Base-by-base conservation (phyloP, 2,329 filamentous ascomycete genomes). In the Sarocladium strictum region DNA sequence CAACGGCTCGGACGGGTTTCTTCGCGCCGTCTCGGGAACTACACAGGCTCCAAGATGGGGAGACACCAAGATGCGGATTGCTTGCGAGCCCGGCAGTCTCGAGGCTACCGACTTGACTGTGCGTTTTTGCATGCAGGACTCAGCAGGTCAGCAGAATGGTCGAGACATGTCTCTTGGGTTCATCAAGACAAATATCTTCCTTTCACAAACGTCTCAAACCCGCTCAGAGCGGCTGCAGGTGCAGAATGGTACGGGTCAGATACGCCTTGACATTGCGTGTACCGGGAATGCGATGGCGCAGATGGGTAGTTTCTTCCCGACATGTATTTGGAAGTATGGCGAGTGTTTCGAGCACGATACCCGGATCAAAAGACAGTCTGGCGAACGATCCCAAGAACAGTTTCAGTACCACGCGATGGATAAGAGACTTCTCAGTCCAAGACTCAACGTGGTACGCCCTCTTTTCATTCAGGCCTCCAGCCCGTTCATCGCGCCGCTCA, bases 391-490 rank as follows among this genome's bases (percentile, higher is more conserved):
- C 32, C 87, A 86, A 68, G 92, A 94, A 65, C 97, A 97, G 70
- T 99, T 99, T 73, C 94, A 94, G 55, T 84, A 97, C 65, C 99
- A 99, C 81, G 97, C 93, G n/a, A 94, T 99, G 65, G 90, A 93
- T 66, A 99, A 99, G 75, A 92, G 93, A 56, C 92, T 97, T 74
- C 97, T 99, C 73, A 97, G 99, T 69, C 97, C 93, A 32, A 84
- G 94, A 57, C 97, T 94, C 50, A 94, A 99, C 79, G 94, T 99
- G 38, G 90, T 92, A 74, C 84, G 94, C 67, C 97, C 93, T 15
- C 94, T 99, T 54, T 84, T 99, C 63, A 90, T 94, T 11, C 94
- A 99, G 78, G 97, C 97, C 76, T 97, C 97, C 84, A 97, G 97
- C 64, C 94, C 94, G 5, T 99, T 97, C 74, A 99, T 99, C 65